Percentiles rank a stretch among this genome's conserved stretches.
Conservation (phyloP, 73 alveolate genomes). For the Paramecium tetraurelia region DNA sequence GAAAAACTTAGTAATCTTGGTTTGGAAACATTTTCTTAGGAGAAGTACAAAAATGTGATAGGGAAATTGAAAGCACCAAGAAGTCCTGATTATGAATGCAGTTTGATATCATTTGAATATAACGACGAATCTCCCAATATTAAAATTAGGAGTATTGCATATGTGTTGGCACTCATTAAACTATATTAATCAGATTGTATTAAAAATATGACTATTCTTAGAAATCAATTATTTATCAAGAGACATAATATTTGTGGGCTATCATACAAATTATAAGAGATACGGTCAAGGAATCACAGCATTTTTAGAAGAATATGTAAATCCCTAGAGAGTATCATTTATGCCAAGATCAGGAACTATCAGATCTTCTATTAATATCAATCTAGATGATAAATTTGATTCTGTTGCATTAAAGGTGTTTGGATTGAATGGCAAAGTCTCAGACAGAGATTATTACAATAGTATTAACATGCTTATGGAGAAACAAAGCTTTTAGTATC, state of each 20-base stretch:
- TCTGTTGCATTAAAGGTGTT: not conserved
- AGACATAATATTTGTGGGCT: not conserved
- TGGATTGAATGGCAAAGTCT: conserved; percentile 6
- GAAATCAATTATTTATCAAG: conserved; percentile 4
- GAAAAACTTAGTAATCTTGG: not conserved
- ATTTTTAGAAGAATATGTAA: not conserved
- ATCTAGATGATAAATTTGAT: conserved; percentile 13
- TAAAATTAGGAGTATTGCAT: not conserved
- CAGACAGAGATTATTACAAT: not conserved
- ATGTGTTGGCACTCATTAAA: not conserved
- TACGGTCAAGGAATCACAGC: conserved; percentile 18
- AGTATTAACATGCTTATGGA: not conserved
- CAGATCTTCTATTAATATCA: not conserved
- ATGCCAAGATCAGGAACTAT: conserved; percentile 8
- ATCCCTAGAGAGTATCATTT: not conserved
- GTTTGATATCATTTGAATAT: not conserved
- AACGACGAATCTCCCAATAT: not conserved
- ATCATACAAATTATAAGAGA: not conserved
- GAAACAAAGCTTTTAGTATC: not conserved
- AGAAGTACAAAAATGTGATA: not conserved
- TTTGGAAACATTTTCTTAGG: not conserved
- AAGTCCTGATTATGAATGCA: conserved; percentile 39
- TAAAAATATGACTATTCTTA: not conserved
- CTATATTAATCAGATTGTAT: not conserved
- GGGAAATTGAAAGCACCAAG: conserved; percentile 27